Evolutionary conservation across 1,284 basidiomycete genomes (phyloP).

Genomic region (Tilletia caries): DNA sequence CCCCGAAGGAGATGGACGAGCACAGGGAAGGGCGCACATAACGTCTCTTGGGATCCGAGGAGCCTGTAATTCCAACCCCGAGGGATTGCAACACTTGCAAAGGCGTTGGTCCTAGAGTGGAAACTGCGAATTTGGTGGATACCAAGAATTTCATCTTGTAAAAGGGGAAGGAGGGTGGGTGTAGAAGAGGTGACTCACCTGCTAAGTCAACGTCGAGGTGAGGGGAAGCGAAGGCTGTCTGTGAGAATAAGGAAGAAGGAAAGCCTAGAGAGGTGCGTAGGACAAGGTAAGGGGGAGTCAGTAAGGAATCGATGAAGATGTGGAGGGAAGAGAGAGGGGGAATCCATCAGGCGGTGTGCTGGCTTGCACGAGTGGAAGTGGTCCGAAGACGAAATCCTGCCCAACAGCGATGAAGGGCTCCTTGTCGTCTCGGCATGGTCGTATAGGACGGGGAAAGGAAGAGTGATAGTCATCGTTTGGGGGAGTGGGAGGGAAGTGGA

Average conservation of each 20-base stretch:
- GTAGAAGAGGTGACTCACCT: background rate
- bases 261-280: background rate
- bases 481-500: background rate
- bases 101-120: slow-evolving; percentile 50
- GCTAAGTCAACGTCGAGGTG: background rate
- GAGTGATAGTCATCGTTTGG: slow-evolving; percentile 27
- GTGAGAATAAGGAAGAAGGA: background rate
- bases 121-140: slow-evolving; percentile 56
- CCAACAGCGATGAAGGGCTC: slow-evolving; percentile 49
- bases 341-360: slow-evolving; percentile 45
- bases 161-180: background rate
- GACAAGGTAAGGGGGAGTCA: too few species aligned
- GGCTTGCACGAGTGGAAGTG: slow-evolving; percentile 45
- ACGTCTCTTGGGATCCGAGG: slow-evolving; percentile 48
- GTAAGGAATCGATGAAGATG: background rate
- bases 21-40: slow-evolving; percentile 25
- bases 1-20: slow-evolving; percentile 40
- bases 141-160: slow-evolving; percentile 52
- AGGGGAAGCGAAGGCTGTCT: background rate
- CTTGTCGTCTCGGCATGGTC: slow-evolving; percentile 54
- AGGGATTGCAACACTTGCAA: slow-evolving; percentile 29
- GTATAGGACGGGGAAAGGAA: slow-evolving; percentile 54
- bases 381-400: slow-evolving; percentile 36
- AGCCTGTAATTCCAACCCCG: slow-evolving; percentile 46
- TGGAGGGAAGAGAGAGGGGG: slow-evolving; percentile 12